Conservation (phyloP, 2,329 filamentous ascomycete genomes). For the Xylaria polymorpha region DNA sequence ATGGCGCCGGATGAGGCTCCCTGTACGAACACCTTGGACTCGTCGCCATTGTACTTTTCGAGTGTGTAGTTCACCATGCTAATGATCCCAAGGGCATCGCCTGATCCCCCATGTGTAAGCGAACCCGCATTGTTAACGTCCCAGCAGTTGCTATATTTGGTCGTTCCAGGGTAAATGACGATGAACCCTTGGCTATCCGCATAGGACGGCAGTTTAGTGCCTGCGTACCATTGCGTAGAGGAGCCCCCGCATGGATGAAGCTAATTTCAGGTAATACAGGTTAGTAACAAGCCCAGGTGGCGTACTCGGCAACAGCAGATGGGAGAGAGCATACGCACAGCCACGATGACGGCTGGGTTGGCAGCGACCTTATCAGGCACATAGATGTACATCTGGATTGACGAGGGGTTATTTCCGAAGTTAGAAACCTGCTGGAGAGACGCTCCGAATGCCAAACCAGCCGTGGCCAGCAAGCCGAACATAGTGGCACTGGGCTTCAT, state of each 20-base stretch:
- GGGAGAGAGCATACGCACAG: conserved; percentile 26
- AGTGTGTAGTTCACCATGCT: conserved; percentile 41
- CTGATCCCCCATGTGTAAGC: conserved; percentile 39
- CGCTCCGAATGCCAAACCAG: conserved; percentile 23
- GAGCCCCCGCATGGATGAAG: conserved; percentile 37
- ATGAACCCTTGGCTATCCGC: conserved; percentile 53
- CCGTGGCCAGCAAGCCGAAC: conserved; percentile 15
- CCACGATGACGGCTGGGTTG: conserved; percentile 45
- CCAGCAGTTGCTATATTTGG: conserved; percentile 42
- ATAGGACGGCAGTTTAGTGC: conserved; percentile 36
- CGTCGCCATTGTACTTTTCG: conserved; percentile 28
- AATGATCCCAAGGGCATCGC: conserved; percentile 40
- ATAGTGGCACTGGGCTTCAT: conserved; percentile 26
- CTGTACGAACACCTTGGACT: conserved; percentile 22
- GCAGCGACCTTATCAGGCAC: conserved; percentile 54
- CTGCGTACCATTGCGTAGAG: conserved; percentile 32
- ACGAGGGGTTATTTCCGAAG: conserved; percentile 57
- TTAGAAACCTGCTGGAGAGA: conserved; percentile 50
- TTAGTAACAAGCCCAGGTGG: conserved; percentile 9
- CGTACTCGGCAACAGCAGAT: neutral
- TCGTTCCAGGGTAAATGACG: conserved; percentile 48
- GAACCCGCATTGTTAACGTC: conserved; percentile 40
- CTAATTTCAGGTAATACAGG: conserved; percentile 12
- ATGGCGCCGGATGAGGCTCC: conserved; percentile 27
- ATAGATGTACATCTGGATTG: conserved; percentile 59